phyloP scores from a whole-genome alignment of 1,284 basidiomycete genomes.

The Abortiporus biennis region DNA sequence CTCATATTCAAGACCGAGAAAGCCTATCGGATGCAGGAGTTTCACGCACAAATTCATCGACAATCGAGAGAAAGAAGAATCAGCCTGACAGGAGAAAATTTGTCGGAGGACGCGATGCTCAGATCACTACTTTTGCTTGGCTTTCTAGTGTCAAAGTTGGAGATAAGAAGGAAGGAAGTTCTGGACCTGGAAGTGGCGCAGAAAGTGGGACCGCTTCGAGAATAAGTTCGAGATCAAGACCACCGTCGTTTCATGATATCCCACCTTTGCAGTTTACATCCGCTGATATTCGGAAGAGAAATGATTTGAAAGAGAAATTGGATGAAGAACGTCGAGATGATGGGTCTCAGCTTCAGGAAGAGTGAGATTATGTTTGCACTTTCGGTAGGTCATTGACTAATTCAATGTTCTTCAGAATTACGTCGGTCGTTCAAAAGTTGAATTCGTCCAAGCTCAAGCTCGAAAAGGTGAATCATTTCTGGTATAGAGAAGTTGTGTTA shows the following conservation, averaged over 20 bases:
- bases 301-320: slow-evolving; percentile 35
- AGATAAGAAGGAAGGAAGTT: slow-evolving; percentile 40
- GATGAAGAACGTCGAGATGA: slow-evolving; percentile 35
- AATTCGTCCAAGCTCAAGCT: slow-evolving; percentile 72
- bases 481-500: not conserved
- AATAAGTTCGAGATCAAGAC: slow-evolving; percentile 19
- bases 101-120: slow-evolving; percentile 40
- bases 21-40: too few species aligned
- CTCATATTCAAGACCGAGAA: too few species aligned
- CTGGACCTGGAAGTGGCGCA: slow-evolving; percentile 43
- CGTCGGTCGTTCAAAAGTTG: slow-evolving; percentile 69
- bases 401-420: slow-evolving; percentile 51
- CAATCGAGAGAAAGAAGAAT: too few species aligned
- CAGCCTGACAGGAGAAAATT: not conserved
- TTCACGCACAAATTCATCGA: too few species aligned
- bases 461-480: slow-evolving; percentile 57
- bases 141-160: slow-evolving; percentile 64
- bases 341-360: slow-evolving; percentile 61
- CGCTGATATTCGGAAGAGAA: slow-evolving; percentile 24
- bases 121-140: slow-evolving; percentile 66
- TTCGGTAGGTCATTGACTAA: not conserved
- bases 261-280: slow-evolving; percentile 1
- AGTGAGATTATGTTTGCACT: slow-evolving; percentile 41
- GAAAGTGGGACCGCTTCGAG: slow-evolving; percentile 34
- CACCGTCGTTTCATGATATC: slow-evolving; percentile 17